These are phyloP conservation scores for Exophiala viscosa DNA, from an alignment of 2,329 filamentous ascomycete genomes.

Conservation along the genomic window DNA sequence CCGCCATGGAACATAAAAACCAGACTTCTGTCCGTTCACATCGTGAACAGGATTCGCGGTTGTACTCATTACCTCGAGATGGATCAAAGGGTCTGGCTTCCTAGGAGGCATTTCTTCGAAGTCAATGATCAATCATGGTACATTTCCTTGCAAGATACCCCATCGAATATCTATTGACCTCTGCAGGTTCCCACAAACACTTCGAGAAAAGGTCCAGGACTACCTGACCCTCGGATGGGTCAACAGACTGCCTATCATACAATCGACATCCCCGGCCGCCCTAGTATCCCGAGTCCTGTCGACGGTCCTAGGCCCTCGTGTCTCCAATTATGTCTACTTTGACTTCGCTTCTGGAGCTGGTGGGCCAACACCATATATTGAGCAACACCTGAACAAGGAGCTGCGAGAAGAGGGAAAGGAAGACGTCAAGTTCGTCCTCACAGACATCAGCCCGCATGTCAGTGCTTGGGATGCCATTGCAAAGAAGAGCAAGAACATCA, in stretches of 20 bases:
- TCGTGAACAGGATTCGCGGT: neutral
- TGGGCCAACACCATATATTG: slow-evolving; percentile 64
- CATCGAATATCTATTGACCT: slow-evolving; percentile 4
- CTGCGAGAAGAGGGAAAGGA: slow-evolving; percentile 24
- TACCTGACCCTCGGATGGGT: slow-evolving; percentile 64
- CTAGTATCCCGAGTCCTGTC: slow-evolving; percentile 58
- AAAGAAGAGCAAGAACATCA: slow-evolving; percentile 53
- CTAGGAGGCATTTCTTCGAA: slow-evolving; percentile 56
- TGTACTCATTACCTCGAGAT: neutral
- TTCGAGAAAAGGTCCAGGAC: slow-evolving; percentile 57
- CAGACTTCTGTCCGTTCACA: neutral
- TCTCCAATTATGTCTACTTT: slow-evolving; percentile 60
- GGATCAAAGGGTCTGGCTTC: slow-evolving; percentile 11
- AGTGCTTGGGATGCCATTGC: slow-evolving; percentile 56
- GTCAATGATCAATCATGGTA: slow-evolving; percentile 66
- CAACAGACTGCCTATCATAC: slow-evolving; percentile 55
- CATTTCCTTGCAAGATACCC: slow-evolving; percentile 24
- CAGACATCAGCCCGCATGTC: slow-evolving; percentile 63
- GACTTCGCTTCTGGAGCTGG: slow-evolving; percentile 75
- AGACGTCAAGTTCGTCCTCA: slow-evolving; percentile 58
- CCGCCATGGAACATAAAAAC: too few species aligned
- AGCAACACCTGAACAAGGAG: slow-evolving; percentile 54
- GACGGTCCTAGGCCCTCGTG: slow-evolving; percentile 45
- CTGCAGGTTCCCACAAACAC: slow-evolving; percentile 61
- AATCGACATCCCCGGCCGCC: slow-evolving; percentile 56